Evolutionary conservation across 2,329 filamentous ascomycete species (phyloP), one percentile per base, ranked within the genome.

Genomic region (Paraconiothyrium brasiliense): DNA sequence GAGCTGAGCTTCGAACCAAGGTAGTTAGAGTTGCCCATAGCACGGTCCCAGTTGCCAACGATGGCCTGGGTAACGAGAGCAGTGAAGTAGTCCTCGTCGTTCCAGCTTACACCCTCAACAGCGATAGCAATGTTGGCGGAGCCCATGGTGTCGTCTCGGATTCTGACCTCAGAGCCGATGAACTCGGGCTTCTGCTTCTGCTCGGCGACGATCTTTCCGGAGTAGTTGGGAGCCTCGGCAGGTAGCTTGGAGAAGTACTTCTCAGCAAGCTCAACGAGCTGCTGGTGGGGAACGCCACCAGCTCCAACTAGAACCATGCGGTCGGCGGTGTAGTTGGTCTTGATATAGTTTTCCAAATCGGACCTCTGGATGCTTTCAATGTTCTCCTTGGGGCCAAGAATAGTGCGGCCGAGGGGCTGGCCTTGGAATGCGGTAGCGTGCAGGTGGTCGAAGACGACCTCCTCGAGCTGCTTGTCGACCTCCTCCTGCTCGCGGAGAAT

Each of bases 21-120:
- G 86, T 97, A 95, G 69, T 94, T 91, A 63, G 95, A 95, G 83
- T 95, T 97, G 78, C 96, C 95, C 89, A 98, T 94, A 72, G 95
- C 92, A 84, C 95, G 95, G 85, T 99, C 95, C 90, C 97, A 99
- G 90, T 99, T 99, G 79, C 95, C 95, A 71, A 99, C 94, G 74
- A 99, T 98, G 75, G 95, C 95, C 86, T 99, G 95, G 61, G 95
- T 93, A 70, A 99, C 94, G 60, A 99, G 87, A 66, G 92, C 96
- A 73, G 95, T 97, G 86, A 97, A 99, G 88, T 99, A 99, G 84
- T 98, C 94, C 66, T 96, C 92, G 73, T 97, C 94, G 85, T 93
- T 97, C 95, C 95, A 99, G 90, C 93, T 97, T 60, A 99, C 95
- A 89, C 95, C 95, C 87, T 99, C 95, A 54, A 99, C 95, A 62